Base-by-base conservation (phyloP, 257 asterid genomes). In the Nicotiana attenuata region DNA sequence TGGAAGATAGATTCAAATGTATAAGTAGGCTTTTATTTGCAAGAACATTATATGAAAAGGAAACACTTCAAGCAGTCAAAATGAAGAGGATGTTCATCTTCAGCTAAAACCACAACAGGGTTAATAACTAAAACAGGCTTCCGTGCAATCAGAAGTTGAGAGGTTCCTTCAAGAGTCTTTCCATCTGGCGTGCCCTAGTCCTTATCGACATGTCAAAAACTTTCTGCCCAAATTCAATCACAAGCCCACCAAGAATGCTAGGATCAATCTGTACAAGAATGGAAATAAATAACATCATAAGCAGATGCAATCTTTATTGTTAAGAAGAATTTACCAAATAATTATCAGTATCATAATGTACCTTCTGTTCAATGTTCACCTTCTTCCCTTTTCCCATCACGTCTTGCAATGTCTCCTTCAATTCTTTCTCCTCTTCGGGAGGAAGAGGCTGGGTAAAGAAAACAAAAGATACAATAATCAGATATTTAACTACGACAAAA, bases 141-240 rank as follows among this genome's bases (percentile, higher is more conserved):
- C 71, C 47, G n/a, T 57, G 57, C 83, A 9, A 69, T 82, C 83
- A 47, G 81, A 71, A 81, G 92, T 83, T 87, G 86, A 89, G 56
- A 22, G 99, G 98, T 78, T 94, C 97, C 82, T 97, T 95, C 64
- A 94, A 89, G 93, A 94, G 93, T 71, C 96, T 91, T 90, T 96
- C 99, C 99, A 96, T 96, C 97, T 94, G 98, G 83, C 90, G 94
- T 22, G 98, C 98, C 90, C 98, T 82, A 4, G 97, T 92, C 97
- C 64, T 92, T 82, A 94, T 94, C 22, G 99, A 94, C 98, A 96
- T 92, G 92, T 96, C 98, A 50, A 94, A 92, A 19, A 96, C 96
- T 82, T 93, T 94, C 65, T 92, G 95, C 1, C 85, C 83, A 45
- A 92, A 92, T 86, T 92, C 99, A 76, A 96, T 93, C 71, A 96